Base-by-base conservation (phyloP, 176 grass and related monocot species). In the Oryza officinalis region DNA sequence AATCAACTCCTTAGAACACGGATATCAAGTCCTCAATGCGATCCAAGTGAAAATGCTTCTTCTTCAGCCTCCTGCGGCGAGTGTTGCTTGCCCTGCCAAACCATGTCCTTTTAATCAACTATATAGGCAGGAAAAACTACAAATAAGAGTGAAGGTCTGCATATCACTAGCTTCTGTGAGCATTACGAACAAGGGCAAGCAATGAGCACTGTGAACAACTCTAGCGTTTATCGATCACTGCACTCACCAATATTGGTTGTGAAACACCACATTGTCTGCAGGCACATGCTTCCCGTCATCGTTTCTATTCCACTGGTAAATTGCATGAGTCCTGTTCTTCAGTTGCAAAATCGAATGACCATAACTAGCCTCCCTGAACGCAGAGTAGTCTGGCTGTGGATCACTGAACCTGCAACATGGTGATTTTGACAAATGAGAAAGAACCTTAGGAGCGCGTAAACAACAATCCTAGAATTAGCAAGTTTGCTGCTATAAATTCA, bases 311-410 rank as follows among this genome's bases (percentile, higher is more conserved):
- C 96, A 98, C 38, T 81, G 91, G 61, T 98, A 99, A 2, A 96
- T 37, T 32, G 89, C 96, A 86, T 99, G 93, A 33, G 96, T 99
- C 85, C 91, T 92, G 26, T 99, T 99, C 69, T 87, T 89, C 87
- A 99, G 76, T 72, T 96, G 85, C 67, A 99, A 76, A 1, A 90
- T 84, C 27, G 96, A 96, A 83, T 99, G 96, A 1, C 96, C 96
- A 71, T 91, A 99, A 38, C 96, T 99, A 13, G 96, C 96, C 84
- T 99, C 93, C 86, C 96, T 90, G 77, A 94, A 99, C 1, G 93
- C 96, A 26, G 93, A 99, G 80, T 99, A 99, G 65, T 99, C 93
- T 40, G 93, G 96, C 54, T 99, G 96, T 32, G 89, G 93, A 1
- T 99, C 91, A 13, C 22, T 67, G 69, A 99, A 99, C 83, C 93